These are phyloP conservation scores for Ulota crispa DNA, from an alignment of 225 moss, liverwort and hornwort species.

Conservation along the genomic window DNA sequence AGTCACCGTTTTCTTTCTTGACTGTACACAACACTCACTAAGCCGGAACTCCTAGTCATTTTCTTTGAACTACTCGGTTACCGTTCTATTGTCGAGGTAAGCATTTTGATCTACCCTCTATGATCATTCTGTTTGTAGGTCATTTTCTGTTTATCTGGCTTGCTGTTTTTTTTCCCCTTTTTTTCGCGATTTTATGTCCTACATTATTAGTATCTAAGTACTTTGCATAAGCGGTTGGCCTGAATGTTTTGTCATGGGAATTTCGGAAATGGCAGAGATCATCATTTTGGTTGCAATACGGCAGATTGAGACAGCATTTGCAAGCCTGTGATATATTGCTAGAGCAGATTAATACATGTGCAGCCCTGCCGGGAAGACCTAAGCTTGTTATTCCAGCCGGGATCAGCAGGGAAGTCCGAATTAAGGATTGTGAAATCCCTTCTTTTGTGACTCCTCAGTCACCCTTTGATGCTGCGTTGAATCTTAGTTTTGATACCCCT, in stretches of 20 bases:
- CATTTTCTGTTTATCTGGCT: background rate
- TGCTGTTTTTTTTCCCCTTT: background rate
- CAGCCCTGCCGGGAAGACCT: slow-evolving; percentile 46
- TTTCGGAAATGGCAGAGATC: slow-evolving; percentile 55
- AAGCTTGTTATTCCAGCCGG: slow-evolving; percentile 38
- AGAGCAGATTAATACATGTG: slow-evolving; percentile 49
- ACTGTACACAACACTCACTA: background rate
- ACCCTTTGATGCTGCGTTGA: slow-evolving; percentile 37
- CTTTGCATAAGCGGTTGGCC: slow-evolving; percentile 11
- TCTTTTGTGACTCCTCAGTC: slow-evolving; percentile 15
- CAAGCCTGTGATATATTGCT: slow-evolving; percentile 56
- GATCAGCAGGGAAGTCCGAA: slow-evolving; percentile 36
- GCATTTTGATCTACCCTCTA: background rate
- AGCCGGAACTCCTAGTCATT: background rate
- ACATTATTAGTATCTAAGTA: background rate
- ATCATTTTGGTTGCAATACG: slow-evolving; percentile 55
- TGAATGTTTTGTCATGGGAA: slow-evolving; percentile 41
- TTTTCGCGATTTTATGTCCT: background rate
- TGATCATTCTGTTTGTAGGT: background rate
- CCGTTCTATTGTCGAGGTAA: background rate
- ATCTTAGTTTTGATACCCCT: slow-evolving; percentile 25
- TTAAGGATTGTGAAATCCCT: slow-evolving; percentile 24
- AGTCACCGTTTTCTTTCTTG: background rate
- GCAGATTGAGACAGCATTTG: slow-evolving; percentile 48
- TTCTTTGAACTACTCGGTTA: background rate